These are phyloP conservation scores for Phytophthora constricta DNA, from an alignment of 352 stramenopile species.

Conservation along the genomic window DNA sequence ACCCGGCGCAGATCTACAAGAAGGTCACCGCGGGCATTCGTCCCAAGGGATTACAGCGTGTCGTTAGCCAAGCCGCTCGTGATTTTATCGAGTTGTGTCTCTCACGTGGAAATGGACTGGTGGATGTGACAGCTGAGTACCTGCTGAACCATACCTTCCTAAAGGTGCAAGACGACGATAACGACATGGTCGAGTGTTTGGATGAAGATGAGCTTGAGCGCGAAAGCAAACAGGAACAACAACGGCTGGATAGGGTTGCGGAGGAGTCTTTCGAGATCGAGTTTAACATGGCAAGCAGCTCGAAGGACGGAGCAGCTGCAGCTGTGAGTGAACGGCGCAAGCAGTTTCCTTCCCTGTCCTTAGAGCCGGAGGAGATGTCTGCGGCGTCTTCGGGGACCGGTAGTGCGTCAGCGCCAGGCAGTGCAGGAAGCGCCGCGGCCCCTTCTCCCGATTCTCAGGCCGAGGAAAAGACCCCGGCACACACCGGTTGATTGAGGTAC, in stretches of 20 bases:
- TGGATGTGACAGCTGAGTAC: slow-evolving; percentile 87
- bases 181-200: slow-evolving; percentile 77
- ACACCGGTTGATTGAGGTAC: slow-evolving; percentile 47
- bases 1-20: slow-evolving; percentile 92
- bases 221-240: slow-evolving; percentile 55
- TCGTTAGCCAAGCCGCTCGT: slow-evolving; percentile 72
- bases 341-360: slow-evolving; percentile 59
- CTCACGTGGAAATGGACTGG: slow-evolving; percentile 75
- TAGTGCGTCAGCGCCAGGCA: slow-evolving; percentile 22
- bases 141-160: slow-evolving; percentile 78
- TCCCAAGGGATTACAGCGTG: slow-evolving; percentile 70
- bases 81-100: slow-evolving; percentile 89
- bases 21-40: slow-evolving; percentile 90
- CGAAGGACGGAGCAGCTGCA: slow-evolving; percentile 43
- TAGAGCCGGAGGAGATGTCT: slow-evolving; percentile 61
- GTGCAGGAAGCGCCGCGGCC: slow-evolving; percentile 20
- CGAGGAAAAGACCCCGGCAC: slow-evolving; percentile 62
- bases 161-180: slow-evolving; percentile 80
- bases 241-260: slow-evolving; percentile 57
- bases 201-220: slow-evolving; percentile 72
- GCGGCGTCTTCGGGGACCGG: slow-evolving; percentile 32
- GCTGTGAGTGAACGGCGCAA: slow-evolving; percentile 51
- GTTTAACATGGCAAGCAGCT: slow-evolving; percentile 81
- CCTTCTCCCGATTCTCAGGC: slow-evolving; percentile 23
- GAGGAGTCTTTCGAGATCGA: slow-evolving; percentile 70